These are phyloP conservation scores for Nitzschia sp. DNA, from an alignment of 108 stramenopile genomes.

Conservation along the genomic window DNA sequence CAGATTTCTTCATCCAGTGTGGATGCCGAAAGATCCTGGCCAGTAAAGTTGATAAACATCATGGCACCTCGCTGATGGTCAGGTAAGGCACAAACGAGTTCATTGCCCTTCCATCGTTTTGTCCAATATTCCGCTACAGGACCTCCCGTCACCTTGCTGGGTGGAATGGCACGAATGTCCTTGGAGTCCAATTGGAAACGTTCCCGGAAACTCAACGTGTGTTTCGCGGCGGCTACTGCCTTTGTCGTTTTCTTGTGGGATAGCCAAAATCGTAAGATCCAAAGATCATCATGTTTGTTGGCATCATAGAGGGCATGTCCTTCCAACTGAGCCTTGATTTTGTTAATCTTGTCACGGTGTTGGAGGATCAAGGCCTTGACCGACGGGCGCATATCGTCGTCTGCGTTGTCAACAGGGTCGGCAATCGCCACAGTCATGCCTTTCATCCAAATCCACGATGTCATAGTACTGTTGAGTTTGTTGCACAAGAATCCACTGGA, in stretches of 20 bases:
- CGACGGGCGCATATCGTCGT: slow-evolving; percentile 3
- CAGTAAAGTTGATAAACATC: too few relatives aligned
- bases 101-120: not conserved
- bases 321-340: not conserved
- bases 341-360: slow-evolving; percentile 5
- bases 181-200: slow-evolving; percentile 5
- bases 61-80: too few relatives aligned
- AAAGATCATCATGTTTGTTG: slow-evolving; percentile 28
- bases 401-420: not conserved
- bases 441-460: not conserved
- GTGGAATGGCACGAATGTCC: slow-evolving; percentile 15
- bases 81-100: too few relatives aligned
- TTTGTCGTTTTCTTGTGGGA: slow-evolving; percentile 23
- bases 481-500: too few relatives aligned
- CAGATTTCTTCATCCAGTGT: too few relatives aligned
- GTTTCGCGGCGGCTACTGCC: slow-evolving; percentile 17
- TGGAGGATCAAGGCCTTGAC: slow-evolving; percentile 14
- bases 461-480: too few relatives aligned
- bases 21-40: too few relatives aligned
- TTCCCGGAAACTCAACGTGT: slow-evolving; percentile 16
- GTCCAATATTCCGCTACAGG: not conserved
- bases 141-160: not conserved
- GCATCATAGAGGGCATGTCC: slow-evolving; percentile 1
- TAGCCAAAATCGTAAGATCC: slow-evolving; percentile 26
- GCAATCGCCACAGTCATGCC: not conserved